Percentiles rank a stretch among this genome's conserved stretches.
Evolutionary conservation across 345 rosid genomes (phyloP).

Genomic region (Adansonia digitata): DNA sequence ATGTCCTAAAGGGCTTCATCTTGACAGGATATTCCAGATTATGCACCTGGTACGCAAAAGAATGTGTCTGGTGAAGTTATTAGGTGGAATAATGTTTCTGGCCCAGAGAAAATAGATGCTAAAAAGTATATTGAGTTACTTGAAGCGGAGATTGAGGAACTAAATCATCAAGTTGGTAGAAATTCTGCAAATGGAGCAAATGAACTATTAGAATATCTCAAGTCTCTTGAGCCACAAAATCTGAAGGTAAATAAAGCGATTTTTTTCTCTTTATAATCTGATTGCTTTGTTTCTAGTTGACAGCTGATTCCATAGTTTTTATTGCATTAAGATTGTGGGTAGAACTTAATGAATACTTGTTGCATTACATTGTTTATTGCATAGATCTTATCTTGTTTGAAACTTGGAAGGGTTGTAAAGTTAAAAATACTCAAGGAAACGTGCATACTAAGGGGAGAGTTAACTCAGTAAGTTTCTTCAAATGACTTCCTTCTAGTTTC

Average conservation of each 20-base stretch:
- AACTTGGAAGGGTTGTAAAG: background rate
- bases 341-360: background rate
- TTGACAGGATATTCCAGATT: slow-evolving; percentile 55
- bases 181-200: slow-evolving; percentile 64
- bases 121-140: slow-evolving; percentile 84
- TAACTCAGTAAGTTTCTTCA: background rate
- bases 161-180: slow-evolving; percentile 68
- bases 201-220: slow-evolving; percentile 82
- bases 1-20: background rate
- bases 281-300: background rate
- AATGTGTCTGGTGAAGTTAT: slow-evolving; percentile 91
- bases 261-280: background rate
- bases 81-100: slow-evolving; percentile 83
- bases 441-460: background rate
- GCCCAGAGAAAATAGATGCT: slow-evolving; percentile 86
- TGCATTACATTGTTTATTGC: background rate
- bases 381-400: background rate
- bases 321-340: slow-evolving; percentile 3
- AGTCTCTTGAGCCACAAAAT: slow-evolving; percentile 92
- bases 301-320: background rate
- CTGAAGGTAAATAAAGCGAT: slow-evolving; percentile 52
- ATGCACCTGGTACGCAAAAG: slow-evolving; percentile 94
- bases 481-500: background rate
- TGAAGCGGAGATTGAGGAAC: slow-evolving; percentile 93
- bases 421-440: background rate